phyloP scores from a whole-genome alignment of 305 asterid genomes.

The Caryopteris hybrid region DNA sequence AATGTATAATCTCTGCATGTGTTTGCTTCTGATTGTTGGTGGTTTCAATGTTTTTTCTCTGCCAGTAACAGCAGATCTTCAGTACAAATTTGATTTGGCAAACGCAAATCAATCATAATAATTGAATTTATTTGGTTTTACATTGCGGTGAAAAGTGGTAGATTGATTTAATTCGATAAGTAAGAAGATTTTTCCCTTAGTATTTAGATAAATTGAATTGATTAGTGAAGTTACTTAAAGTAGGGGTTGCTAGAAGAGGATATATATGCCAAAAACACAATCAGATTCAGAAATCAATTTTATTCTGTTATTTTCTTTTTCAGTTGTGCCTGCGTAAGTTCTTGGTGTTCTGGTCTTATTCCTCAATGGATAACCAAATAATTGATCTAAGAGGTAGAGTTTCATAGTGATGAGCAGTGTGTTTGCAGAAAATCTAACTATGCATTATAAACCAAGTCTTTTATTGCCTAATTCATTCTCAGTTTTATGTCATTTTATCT shows the following conservation, averaged over 20 bases:
- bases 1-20: background rate
- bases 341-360: background rate
- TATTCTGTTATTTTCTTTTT: background rate
- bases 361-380: background rate
- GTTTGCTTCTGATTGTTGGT: background rate
- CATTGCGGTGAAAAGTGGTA: too few species aligned
- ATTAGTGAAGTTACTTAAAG: background rate
- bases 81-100: too few species aligned
- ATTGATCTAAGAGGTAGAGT: background rate
- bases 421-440: background rate
- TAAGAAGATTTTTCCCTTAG: too few species aligned
- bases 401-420: background rate
- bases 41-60: background rate
- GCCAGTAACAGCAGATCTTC: too few species aligned
- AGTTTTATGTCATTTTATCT: background rate
- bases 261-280: background rate
- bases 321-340: background rate
- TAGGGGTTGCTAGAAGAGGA: background rate
- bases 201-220: too few species aligned
- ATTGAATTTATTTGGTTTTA: too few species aligned
- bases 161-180: background rate
- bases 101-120: too few species aligned
- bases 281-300: too few species aligned
- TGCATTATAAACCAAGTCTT: background rate
- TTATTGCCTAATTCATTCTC: background rate